Evolutionary conservation across 2,329 filamentous ascomycete species (phyloP), one percentile per base, ranked within the genome.

Genomic region (Talaromyces sp.): DNA sequence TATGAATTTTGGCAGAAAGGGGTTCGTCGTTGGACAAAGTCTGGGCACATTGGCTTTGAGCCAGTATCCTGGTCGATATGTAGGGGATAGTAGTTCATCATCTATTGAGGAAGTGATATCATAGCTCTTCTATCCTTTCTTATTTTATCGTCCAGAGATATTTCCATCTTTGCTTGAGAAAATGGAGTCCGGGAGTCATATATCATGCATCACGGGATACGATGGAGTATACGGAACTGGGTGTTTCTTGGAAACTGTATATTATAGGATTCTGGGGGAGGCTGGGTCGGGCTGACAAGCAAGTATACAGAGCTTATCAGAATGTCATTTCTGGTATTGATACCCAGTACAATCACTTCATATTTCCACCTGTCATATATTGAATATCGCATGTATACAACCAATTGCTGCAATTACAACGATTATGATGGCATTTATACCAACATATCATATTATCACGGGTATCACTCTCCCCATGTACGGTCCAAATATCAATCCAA

Each of bases 1-100:
- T n/a, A 58, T 58, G 33, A 66, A 66, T 66, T 66, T 66, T 50
- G 50, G 64, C 27, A 66, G 59, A n/a, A 62, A 62, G 33, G 64
- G 64, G 1, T 66, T 66, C 31, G 59, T 66, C n/a, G 54, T 66
- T 31, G 64, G 59, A n/a, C 64, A 66, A 11, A 59, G 54, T 15
- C 45, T 66, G 3, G 64, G 64, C 1, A 17, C 59, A 10, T 62
- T 66, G 33, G 41, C 64, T 8, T 45, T 59, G 33, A 47, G 64
- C 13, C 59, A 66, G 27, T 66, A 66, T 59, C 64, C 64, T 17
- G 64, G 64, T 43, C 50, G 64, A 50, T 62, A 62, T 58, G 49
- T 66, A n/a, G 57, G 27, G 15, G 10, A 52, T 33, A 43, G 11
- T 45, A n/a, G 15, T 45, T n/a, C 19, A 13, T 56, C 52, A 7